A percentile compares a stretch with the other conserved stretches of the same genome.
phyloP scores from a whole-genome alignment of 805 yeast genomes.

The Hanseniaspora guilliermondii region DNA sequence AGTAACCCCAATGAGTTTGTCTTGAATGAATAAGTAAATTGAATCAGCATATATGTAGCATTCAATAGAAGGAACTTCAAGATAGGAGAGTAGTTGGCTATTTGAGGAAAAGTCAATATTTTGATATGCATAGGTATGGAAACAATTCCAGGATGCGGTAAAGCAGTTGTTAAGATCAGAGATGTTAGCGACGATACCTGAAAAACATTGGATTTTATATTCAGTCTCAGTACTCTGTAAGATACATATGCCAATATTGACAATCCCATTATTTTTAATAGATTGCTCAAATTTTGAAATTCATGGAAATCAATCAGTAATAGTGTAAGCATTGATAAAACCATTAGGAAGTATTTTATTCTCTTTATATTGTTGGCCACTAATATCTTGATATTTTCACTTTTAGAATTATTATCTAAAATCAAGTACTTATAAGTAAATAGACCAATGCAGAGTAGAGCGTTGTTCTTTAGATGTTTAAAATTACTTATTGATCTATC shows the following conservation, averaged over 20 bases:
- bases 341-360: not conserved
- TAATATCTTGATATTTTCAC: not conserved
- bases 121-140: slow-evolving; percentile 11
- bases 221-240: not conserved
- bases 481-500: not conserved
- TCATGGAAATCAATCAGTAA: not conserved
- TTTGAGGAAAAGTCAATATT: slow-evolving; percentile 11
- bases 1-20: slow-evolving; percentile 84
- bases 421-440: not conserved
- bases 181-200: slow-evolving; percentile 8
- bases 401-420: not conserved
- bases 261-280: not conserved
- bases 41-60: slow-evolving; percentile 88
- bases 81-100: slow-evolving; percentile 35
- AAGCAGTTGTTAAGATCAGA: slow-evolving; percentile 5
- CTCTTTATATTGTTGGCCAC: not conserved
- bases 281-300: not conserved
- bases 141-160: slow-evolving; percentile 4
- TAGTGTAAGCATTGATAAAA: not conserved
- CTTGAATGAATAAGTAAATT: slow-evolving; percentile 77
- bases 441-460: not conserved
- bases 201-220: not conserved
- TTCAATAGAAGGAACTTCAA: slow-evolving; percentile 77
- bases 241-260: not conserved
- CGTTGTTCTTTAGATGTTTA: not conserved